Evolutionary conservation across 108 stramenopile species (phyloP).

Genomic region (Skeletonema costatum): DNA sequence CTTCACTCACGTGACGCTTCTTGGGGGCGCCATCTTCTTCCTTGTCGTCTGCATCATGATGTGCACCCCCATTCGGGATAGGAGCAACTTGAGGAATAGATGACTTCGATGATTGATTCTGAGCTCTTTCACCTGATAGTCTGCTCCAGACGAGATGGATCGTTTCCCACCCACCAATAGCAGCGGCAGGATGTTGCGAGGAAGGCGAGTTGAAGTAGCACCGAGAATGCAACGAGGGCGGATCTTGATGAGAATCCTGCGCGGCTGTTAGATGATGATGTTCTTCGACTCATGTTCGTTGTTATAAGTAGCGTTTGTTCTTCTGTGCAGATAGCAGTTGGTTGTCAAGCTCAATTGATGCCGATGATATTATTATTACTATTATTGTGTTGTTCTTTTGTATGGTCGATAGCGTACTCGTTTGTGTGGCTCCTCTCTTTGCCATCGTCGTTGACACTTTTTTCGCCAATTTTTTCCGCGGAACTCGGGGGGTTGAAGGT

Average conservation of each 20-base stretch:
- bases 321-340: not conserved
- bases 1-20: constrained; percentile 23
- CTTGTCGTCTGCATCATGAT: not conserved
- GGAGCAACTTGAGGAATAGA: not conserved
- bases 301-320: not conserved
- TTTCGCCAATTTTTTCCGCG: no score
- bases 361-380: not conserved
- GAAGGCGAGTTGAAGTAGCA: constrained; percentile 2
- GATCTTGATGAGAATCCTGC: not conserved
- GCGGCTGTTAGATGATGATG: not conserved
- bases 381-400: not conserved
- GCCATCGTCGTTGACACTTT: no score
- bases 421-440: no score
- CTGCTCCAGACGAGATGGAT: constrained; percentile 1
- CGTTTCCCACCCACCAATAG: constrained; percentile 18
- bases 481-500: no score
- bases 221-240: not conserved
- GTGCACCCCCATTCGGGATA: constrained; percentile 1
- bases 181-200: constrained; percentile 6
- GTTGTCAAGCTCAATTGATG: not conserved
- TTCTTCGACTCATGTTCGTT: not conserved
- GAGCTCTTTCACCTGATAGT: not conserved
- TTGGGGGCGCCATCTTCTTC: not conserved
- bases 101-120: not conserved
- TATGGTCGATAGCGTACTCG: no score